A percentile compares a stretch with the other conserved stretches of the same genome.
Conservation (phyloP, 352 stramenopile species). For the Phytopythium boreale region DNA sequence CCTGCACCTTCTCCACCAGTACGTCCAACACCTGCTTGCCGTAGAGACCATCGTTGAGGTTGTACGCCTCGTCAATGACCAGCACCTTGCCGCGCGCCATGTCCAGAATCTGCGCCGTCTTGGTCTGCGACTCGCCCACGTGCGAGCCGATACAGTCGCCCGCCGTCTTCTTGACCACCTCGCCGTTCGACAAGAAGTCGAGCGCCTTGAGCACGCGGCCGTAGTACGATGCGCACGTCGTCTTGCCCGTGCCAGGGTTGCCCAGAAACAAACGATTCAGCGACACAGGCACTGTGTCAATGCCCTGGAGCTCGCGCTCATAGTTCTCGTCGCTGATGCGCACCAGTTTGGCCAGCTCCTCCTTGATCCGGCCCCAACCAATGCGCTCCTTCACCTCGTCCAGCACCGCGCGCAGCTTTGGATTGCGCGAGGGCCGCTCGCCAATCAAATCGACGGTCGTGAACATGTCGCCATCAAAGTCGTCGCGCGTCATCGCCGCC, state of each 20-base stretch:
- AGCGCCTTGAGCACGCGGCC: conserved; percentile 85
- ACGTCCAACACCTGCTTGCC: conserved; percentile 83
- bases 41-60: conserved; percentile 66
- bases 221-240: conserved; percentile 88
- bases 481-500: conserved; percentile 62
- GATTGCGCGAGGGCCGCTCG: conserved; percentile 71
- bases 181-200: conserved; percentile 88
- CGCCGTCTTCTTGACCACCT: conserved; percentile 86
- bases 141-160: conserved; percentile 82
- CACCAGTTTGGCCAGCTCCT: conserved; percentile 71
- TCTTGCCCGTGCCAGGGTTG: conserved; percentile 92
- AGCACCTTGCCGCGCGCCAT: conserved; percentile 86
- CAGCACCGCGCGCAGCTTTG: conserved; percentile 53
- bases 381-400: conserved; percentile 71
- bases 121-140: conserved; percentile 86
- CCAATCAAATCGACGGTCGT: conserved; percentile 73
- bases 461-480: conserved; percentile 58
- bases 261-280: conserved; percentile 90
- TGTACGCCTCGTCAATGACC: conserved; percentile 94
- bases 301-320: conserved; percentile 68
- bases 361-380: conserved; percentile 77
- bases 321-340: conserved; percentile 82
- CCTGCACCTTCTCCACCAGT: conserved; percentile 91
- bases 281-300: conserved; percentile 52
- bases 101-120: conserved; percentile 83